Percentiles rank a stretch among this genome's conserved stretches.
phyloP scores from a whole-genome alignment of 305 asterid species.

The Solanum hybrid region DNA sequence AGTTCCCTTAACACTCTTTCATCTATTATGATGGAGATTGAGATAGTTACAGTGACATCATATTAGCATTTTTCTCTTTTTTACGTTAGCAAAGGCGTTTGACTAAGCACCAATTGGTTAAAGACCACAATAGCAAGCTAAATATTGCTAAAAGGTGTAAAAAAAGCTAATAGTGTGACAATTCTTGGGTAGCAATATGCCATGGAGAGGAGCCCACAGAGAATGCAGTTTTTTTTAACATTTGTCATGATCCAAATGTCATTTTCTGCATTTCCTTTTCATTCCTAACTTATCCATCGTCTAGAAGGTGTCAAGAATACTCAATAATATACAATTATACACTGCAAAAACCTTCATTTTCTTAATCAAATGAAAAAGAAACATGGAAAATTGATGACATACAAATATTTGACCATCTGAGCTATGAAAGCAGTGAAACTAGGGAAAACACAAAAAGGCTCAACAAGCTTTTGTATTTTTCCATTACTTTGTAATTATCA shows the following conservation, averaged over 20 bases:
- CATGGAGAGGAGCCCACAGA: background rate
- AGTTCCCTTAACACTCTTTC: background rate
- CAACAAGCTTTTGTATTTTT: background rate
- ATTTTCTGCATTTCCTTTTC: background rate
- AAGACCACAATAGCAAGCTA: background rate
- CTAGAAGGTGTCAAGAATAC: background rate
- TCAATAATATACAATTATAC: background rate
- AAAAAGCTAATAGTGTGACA: background rate
- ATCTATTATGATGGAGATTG: constrained; percentile 1
- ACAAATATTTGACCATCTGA: background rate
- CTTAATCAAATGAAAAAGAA: background rate
- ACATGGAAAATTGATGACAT: background rate
- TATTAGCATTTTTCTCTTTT: background rate
- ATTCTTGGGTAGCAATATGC: background rate
- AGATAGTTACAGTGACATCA: background rate
- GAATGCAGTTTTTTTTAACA: background rate
- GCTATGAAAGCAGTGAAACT: background rate
- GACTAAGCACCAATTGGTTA: background rate
- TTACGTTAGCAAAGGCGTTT: background rate
- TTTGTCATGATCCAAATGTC: background rate
- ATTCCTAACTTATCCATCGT: background rate
- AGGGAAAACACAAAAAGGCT: background rate
- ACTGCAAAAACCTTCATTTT: background rate
- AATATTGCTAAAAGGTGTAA: background rate
- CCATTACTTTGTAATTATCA: background rate